A percentile compares a stretch with the other conserved stretches of the same genome.
Evolutionary conservation across 768 basidiomycete genomes (phyloP).

Genomic region (Sarcodon aspratus): DNA sequence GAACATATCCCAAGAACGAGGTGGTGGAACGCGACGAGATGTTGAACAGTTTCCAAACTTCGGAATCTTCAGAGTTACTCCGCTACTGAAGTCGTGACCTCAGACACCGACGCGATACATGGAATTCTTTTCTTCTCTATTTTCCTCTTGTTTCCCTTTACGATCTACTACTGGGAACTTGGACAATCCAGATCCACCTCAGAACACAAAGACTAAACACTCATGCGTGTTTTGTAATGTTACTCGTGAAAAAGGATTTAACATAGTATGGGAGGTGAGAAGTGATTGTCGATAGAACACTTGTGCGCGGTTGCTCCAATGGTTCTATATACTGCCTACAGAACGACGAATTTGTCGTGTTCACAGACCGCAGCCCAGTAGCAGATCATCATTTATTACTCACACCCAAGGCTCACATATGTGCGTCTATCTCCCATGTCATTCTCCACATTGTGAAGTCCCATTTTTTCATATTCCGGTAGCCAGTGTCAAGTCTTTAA

Average conservation of each 20-base stretch:
- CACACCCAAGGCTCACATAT: conserved; percentile 23
- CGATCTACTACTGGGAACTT: no score
- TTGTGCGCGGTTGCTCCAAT: background rate
- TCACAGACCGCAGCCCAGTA: conserved; percentile 23
- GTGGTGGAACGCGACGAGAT: no score
- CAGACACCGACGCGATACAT: no score
- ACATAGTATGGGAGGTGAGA: conserved; percentile 22
- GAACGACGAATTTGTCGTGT: conserved; percentile 20
- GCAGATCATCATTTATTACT: conserved; percentile 24
- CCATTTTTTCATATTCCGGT: background rate
- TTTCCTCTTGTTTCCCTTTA: no score
- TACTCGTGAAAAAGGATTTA: conserved; percentile 19
- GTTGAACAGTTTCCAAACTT: no score
- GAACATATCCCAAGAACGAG: no score
- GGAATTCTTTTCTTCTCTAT: no score
- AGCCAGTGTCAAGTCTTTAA: conserved; percentile 48
- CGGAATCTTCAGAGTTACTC: no score
- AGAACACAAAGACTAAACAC: background rate
- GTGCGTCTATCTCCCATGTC: conserved; percentile 10
- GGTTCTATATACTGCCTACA: conserved; percentile 3
- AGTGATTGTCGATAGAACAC: background rate
- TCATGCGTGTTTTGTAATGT: conserved; percentile 22
- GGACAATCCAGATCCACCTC: background rate
- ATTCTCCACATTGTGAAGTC: no score
- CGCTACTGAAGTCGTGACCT: no score